Conservation (phyloP, 768 basidiomycete species). For the Boletus speciosus region DNA sequence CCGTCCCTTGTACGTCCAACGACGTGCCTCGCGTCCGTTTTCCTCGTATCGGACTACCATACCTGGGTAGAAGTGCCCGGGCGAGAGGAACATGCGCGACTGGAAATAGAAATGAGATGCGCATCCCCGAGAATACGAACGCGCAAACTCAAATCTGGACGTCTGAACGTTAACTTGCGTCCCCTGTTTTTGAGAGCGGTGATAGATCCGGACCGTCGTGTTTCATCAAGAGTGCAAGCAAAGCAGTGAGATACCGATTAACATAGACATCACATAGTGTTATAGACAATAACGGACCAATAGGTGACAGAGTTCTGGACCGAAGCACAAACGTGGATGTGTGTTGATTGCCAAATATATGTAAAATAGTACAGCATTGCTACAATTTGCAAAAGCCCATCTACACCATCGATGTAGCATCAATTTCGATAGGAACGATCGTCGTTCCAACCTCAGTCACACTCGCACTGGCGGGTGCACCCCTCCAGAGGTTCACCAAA, state of each 20-base stretch:
- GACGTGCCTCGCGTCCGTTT: constrained; percentile 1
- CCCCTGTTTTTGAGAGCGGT: not conserved
- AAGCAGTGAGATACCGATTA: not conserved
- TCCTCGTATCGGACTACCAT: constrained; percentile 8
- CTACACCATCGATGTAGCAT: constrained; percentile 22
- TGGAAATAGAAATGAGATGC: constrained; percentile 9
- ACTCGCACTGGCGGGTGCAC: not conserved
- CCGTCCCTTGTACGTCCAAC: not conserved
- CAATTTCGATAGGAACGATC: constrained; percentile 28
- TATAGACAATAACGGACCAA: not conserved
- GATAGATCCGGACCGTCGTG: constrained; percentile 15
- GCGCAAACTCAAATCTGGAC: constrained; percentile 7
- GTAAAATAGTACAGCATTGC: constrained; percentile 22
- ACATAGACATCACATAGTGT: not conserved
- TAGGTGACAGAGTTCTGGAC: not conserved
- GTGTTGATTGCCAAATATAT: constrained; percentile 16
- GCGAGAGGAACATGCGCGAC: not conserved
- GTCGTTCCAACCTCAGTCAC: not conserved
- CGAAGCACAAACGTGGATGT: not conserved
- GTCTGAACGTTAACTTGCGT: constrained; percentile 10
- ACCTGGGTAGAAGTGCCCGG: constrained; percentile 2
- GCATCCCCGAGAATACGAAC: not conserved
- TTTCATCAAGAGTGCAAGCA: not conserved
- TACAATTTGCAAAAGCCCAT: constrained; percentile 16
- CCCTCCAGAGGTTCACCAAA: not conserved